phyloP scores from a whole-genome alignment of 805 yeast genomes.

The Scheffersomyces amazonensis region DNA sequence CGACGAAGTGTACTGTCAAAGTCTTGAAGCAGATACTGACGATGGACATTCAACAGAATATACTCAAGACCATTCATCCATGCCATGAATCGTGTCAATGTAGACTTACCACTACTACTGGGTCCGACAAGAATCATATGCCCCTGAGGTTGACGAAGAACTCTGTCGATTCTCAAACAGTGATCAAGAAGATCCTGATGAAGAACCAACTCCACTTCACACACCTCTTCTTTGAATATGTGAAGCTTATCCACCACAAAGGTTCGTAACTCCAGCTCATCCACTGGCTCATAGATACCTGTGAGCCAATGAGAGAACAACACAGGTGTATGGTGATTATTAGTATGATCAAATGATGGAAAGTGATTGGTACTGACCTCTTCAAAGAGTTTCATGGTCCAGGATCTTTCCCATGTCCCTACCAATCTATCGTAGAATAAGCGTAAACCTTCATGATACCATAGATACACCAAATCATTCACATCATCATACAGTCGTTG shows the following conservation, averaged over 20 bases:
- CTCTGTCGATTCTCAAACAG: constrained; percentile 75
- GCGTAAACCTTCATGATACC: constrained; percentile 81
- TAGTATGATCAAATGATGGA: constrained; percentile 38
- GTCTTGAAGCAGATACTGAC: constrained; percentile 53
- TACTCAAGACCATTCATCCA: constrained; percentile 83
- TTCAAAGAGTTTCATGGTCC: constrained; percentile 43
- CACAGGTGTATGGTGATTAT: constrained; percentile 48
- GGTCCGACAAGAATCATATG: constrained; percentile 85
- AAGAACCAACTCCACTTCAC: constrained; percentile 57
- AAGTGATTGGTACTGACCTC: constrained; percentile 38
- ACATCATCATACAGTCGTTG: constrained; percentile 34
- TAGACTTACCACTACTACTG: constrained; percentile 77
- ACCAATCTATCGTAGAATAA: constrained; percentile 74
- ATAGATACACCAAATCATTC: constrained; percentile 53
- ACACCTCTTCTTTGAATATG: constrained; percentile 77
- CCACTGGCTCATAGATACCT: constrained; percentile 56
- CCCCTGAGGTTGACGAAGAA: constrained; percentile 81
- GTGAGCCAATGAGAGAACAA: constrained; percentile 77
- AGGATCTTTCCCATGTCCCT: constrained; percentile 38
- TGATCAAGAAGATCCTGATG: constrained; percentile 74
- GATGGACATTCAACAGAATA: constrained; percentile 54
- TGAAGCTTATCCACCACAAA: constrained; percentile 65
- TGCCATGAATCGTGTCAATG: constrained; percentile 75
- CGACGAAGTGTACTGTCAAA: constrained; percentile 65
- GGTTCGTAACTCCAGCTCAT: constrained; percentile 39